phyloP scores from a whole-genome alignment of 2,329 filamentous ascomycete genomes.

The Aspergillus pseudoterreus region DNA sequence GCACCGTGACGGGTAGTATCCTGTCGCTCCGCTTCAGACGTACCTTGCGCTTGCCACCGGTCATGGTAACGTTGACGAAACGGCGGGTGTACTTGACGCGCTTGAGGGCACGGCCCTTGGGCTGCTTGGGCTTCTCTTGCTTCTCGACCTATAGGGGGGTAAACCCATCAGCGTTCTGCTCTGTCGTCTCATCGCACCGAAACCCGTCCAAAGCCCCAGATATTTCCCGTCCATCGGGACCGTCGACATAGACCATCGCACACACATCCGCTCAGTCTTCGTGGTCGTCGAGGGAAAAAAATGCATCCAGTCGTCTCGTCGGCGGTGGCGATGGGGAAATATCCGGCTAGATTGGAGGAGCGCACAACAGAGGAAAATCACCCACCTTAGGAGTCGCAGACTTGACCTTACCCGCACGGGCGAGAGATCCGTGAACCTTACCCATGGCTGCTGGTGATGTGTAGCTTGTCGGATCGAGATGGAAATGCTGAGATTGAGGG shows the following conservation, averaged over 20 bases:
- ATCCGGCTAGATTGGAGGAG: background rate
- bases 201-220: background rate
- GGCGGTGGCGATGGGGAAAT: background rate
- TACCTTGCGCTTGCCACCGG: constrained; percentile 98
- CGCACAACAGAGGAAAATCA: background rate
- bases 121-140: constrained; percentile 86
- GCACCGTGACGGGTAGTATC: too few species aligned
- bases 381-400: constrained; percentile 18
- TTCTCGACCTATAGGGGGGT: constrained; percentile 14
- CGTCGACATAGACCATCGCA: background rate
- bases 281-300: background rate
- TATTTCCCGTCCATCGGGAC: background rate
- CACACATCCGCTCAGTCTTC: background rate
- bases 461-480: constrained; percentile 19
- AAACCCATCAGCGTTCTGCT: background rate
- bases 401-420: constrained; percentile 25
- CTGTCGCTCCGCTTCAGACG: constrained; percentile 8
- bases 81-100: constrained; percentile 92
- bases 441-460: constrained; percentile 65
- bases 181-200: background rate
- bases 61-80: constrained; percentile 97
- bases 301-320: background rate
- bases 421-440: constrained; percentile 80
- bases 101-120: constrained; percentile 98
- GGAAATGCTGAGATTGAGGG: constrained; percentile 12